These are phyloP conservation scores for Histomonas meleagridis DNA, from an alignment of 208 protist genomes.

Conservation along the genomic window DNA sequence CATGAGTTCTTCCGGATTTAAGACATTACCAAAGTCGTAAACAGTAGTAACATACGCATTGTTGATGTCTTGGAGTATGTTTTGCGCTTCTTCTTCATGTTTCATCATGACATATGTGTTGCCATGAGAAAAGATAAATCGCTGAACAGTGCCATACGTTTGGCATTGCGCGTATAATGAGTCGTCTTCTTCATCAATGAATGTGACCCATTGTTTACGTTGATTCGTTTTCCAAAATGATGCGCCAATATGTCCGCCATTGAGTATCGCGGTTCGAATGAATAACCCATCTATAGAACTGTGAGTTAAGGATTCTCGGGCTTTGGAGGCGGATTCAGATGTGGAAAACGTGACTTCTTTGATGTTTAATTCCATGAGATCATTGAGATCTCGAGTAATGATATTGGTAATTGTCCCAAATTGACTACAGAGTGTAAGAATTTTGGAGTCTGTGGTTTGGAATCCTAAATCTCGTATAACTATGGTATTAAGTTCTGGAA, in stretches of 20 bases:
- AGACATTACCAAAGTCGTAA: neutral
- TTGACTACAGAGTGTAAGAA: neutral
- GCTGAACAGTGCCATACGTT: neutral
- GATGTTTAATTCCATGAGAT: neutral
- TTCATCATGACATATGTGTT: neutral
- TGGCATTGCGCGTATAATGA: neutral
- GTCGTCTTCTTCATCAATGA: neutral
- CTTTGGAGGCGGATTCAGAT: neutral
- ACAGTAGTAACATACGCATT: neutral
- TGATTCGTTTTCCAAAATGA: neutral
- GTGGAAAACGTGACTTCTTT: neutral
- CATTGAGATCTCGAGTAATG: neutral
- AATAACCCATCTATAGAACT: neutral
- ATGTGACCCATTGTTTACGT: neutral
- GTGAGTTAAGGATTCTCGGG: neutral
- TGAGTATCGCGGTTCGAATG: neutral
- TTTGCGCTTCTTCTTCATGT: neutral
- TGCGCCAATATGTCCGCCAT: neutral
- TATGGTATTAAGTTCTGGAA: neutral
- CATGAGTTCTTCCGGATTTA: neutral
- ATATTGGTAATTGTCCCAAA: neutral
- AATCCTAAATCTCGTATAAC: neutral
- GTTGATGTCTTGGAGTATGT: neutral
- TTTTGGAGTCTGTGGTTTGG: neutral
- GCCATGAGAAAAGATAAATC: neutral